Conservation (phyloP, 495 filamentous ascomycete genomes). For the Penicillium crystallinum region DNA sequence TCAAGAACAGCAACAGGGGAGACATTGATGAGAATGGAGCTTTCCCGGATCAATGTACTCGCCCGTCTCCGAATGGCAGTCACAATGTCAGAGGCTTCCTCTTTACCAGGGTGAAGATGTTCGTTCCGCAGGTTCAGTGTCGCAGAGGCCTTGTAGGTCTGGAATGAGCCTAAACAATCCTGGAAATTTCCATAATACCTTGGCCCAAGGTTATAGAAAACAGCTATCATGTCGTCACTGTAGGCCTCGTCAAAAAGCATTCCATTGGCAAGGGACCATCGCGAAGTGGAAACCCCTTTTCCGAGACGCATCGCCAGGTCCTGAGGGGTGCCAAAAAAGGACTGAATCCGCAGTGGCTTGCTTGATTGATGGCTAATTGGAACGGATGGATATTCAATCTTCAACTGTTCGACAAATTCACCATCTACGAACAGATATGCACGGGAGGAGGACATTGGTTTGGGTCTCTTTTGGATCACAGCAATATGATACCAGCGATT, state of each 20-base stretch:
- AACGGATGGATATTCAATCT: conserved; percentile 73
- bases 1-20: conserved; percentile 72
- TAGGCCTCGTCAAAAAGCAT: conserved; percentile 83
- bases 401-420: conserved; percentile 87
- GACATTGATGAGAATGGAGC: conserved; percentile 78
- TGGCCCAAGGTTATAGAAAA: conserved; percentile 82
- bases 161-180: conserved; percentile 91
- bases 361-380: conserved; percentile 50
- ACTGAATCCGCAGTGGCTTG: conserved; percentile 65
- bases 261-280: conserved; percentile 84
- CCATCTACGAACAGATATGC: conserved; percentile 89
- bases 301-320: conserved; percentile 82
- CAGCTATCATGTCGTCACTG: conserved; percentile 87
- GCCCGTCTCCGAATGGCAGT: conserved; percentile 80
- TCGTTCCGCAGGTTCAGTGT: conserved; percentile 87
- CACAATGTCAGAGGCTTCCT: conserved; percentile 88
- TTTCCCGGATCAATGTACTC: conserved; percentile 72
- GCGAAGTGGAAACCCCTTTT: conserved; percentile 64
- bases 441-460: conserved; percentile 69
- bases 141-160: conserved; percentile 94
- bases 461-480: conserved; percentile 73
- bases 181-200: conserved; percentile 95
- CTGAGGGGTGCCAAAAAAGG: conserved; percentile 89
- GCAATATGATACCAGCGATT: conserved; percentile 88
- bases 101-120: conserved; percentile 81